Evolutionary conservation across 2,329 filamentous ascomycete species (phyloP), one percentile per base, ranked within the genome.

Genomic region (Knufia petricola): DNA sequence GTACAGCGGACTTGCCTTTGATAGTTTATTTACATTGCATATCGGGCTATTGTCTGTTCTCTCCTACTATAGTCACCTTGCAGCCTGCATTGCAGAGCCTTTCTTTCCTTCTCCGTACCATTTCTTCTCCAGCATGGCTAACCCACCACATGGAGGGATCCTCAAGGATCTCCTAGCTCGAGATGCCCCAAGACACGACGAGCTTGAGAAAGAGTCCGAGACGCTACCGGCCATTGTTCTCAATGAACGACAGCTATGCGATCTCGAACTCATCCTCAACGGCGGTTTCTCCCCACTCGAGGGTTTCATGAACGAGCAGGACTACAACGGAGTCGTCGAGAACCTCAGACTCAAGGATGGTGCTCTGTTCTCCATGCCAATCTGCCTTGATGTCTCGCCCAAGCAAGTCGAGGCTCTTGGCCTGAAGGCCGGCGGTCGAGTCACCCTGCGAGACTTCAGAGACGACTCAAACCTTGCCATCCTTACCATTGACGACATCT

Each of bases 251-350:
- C 92, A 98, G 72, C 82, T 98, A 43, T 98, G 92, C 72, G 92
- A 98, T 77, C 78, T 98, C 59, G 92, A 98, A 72, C 73, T 98
- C 70, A 88, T 98, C 64, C 82, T 98, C 69, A 96, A 88, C 69
- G 92, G 92, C 66, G 92, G 92, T 58, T 98, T 98, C 75, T 95
- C 89, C 57, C 92, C 92, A 51, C 80, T 98, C 34, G 90, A 98
- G 80, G 92, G 89, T 63, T 98, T 98, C 76, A 84, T 98, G 85
- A 95, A 80, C 69, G 82, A 98, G 76, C 84, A 87, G 71, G 92
- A 98, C 71, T 98, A 95, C 76, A 85, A 94, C 69, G 82, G 85
- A 55, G 92, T 98, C 56, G 89, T 95, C 58, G 82, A 84, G 68
- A 80, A 90, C 60, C 82, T 85, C 73, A 86, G 92, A 61, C 84